A percentile compares a stretch with the other conserved stretches of the same genome.
phyloP scores from a whole-genome alignment of 768 basidiomycete genomes.

The Rickenella mellea region DNA sequence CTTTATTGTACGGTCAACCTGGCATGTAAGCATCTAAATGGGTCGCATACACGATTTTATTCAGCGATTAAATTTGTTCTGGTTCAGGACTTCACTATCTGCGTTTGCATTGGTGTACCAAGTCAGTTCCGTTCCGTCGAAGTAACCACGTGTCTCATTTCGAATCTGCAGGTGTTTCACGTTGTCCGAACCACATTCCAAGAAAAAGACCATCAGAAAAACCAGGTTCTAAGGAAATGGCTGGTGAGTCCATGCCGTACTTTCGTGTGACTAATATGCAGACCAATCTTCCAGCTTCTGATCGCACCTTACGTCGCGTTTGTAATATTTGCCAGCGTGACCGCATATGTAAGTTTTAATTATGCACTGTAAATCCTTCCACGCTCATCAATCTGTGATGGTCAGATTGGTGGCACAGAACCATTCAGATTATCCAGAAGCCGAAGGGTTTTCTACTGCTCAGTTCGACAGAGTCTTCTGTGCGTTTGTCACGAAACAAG shows the following conservation, averaged over 20 bases:
- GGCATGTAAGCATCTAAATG: conserved; percentile 24
- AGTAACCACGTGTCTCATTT: background rate
- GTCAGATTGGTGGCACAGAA: conserved; percentile 29
- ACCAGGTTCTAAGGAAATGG: conserved; percentile 28
- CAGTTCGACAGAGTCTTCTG: conserved; percentile 27
- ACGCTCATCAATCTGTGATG: background rate
- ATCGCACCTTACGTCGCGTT: conserved; percentile 29
- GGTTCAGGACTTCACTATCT: conserved; percentile 28
- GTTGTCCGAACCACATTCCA: conserved; percentile 27
- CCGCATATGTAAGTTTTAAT: conserved; percentile 25
- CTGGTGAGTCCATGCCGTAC: conserved; percentile 21
- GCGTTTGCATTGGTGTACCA: conserved; percentile 34
- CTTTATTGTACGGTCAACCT: conserved; percentile 39
- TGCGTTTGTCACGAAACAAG: conserved; percentile 14
- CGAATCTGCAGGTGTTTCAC: conserved; percentile 31
- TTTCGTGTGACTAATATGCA: background rate
- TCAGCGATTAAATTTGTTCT: background rate
- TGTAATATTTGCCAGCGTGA: conserved; percentile 27
- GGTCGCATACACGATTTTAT: background rate
- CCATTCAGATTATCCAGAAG: conserved; percentile 30
- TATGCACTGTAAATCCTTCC: background rate
- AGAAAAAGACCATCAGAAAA: conserved; percentile 21
- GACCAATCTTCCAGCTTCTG: conserved; percentile 22
- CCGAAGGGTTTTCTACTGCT: conserved; percentile 45
- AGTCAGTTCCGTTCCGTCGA: conserved; percentile 14